These are phyloP conservation scores for Lactarius hatsudake DNA, from an alignment of 768 basidiomycete species.

Conservation along the genomic window DNA sequence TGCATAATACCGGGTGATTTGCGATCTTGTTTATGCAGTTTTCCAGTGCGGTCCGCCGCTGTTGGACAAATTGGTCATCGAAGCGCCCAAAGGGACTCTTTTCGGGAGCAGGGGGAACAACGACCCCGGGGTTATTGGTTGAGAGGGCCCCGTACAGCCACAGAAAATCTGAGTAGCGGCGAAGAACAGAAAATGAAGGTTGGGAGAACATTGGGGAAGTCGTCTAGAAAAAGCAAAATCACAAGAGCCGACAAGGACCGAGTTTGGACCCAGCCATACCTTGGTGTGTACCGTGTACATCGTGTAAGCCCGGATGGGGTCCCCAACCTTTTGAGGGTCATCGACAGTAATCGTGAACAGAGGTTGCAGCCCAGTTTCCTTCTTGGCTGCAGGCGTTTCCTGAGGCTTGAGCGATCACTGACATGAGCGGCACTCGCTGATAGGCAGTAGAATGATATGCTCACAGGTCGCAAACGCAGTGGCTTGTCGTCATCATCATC, in stretches of 20 bases:
- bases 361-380: conserved; percentile 54
- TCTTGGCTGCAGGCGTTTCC: conserved; percentile 27
- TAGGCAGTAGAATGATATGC: conserved; percentile 25
- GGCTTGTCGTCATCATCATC: conserved; percentile 36
- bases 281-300: conserved; percentile 96
- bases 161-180: conserved; percentile 97
- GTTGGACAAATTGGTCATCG: conserved; percentile 86
- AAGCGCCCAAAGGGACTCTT: conserved; percentile 94
- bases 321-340: conserved; percentile 97
- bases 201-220: conserved; percentile 82
- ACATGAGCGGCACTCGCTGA: conserved; percentile 5
- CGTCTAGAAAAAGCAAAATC: conserved; percentile 47
- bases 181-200: conserved; percentile 85
- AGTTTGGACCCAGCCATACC: conserved; percentile 41
- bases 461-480: conserved; percentile 30
- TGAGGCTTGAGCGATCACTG: conserved; percentile 5
- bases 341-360: conserved; percentile 88
- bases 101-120: conserved; percentile 95
- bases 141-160: conserved; percentile 93
- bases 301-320: conserved; percentile 88
- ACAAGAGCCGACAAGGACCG: background rate
- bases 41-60: conserved; percentile 79
- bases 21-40: conserved; percentile 92
- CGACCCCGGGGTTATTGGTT: conserved; percentile 91
- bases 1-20: conserved; percentile 84